Base-by-base conservation (phyloP, 257 asterid genomes). In the Solanum etuberosum region DNA sequence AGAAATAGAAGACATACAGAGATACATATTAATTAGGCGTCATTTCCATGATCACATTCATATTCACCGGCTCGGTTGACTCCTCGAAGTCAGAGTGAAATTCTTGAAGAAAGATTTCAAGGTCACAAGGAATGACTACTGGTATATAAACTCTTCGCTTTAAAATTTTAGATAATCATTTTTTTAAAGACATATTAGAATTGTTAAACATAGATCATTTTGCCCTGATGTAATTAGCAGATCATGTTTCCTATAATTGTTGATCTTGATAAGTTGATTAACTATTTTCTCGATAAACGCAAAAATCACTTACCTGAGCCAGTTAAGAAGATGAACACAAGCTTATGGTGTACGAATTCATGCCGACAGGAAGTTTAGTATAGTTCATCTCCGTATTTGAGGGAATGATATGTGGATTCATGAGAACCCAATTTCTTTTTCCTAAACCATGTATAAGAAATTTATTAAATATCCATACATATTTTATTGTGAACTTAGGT, bases 91-190 rank as follows among this genome's bases (percentile, higher is more conserved):
- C 94, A 93, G 88, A 90, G 80, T 20, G 96, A 95, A 70, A 93
- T 95, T 84, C 87, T 94, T 86, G 94, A 93, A 91, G 96, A 95
- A 16, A 94, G 97, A 7, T 90, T 93, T 87, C 98, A 95, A 86
- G 98, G 98, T 54, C 98, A 95, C 91, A 94, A 90, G 87, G 98
- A 95, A 92, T 95, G 98, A 32, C 34, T 32, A 98, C 72, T 95
- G 94, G 98, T 95, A 89, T 14, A 96, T 89, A 37, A 74, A 37
- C 54, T 37, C 16, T 74, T 16, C 78, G 27, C 25, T 68, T 68
- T 68, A 14, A 65, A 27, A 13, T 68, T 32, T 32, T 32, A 2
- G 34, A 32, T 32, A 3, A 32, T 32, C 34, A 32, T 32, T 68
- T 29, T 72, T 34, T 34, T 18, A 34, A 72, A 21, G 51, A 35